Base-by-base conservation (phyloP, 2,329 filamentous ascomycete genomes). In the Sphaerostilbella broomeana region DNA sequence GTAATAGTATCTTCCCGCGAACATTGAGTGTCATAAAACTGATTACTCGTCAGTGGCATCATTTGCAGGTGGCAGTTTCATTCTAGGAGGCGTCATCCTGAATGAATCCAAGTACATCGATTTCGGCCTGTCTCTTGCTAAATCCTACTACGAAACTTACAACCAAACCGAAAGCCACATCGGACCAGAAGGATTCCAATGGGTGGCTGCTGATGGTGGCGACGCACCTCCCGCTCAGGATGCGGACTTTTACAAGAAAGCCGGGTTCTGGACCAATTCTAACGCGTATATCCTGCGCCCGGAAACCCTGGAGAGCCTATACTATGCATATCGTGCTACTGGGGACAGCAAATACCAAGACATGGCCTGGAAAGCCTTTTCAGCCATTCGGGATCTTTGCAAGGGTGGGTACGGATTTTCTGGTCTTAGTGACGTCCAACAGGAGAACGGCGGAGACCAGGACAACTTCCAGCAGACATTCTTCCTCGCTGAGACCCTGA, bases 11-110 rank as follows among this genome's bases (percentile, higher is more conserved):
- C n/a, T n/a, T n/a, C n/a, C n/a, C n/a, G n/a, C n/a, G n/a, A n/a
- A n/a, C n/a, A n/a, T n/a, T n/a, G n/a, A n/a, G n/a, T n/a, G n/a
- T n/a, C n/a, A n/a, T n/a, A n/a, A n/a, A n/a, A n/a, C n/a, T n/a
- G n/a, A n/a, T n/a, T n/a, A n/a, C n/a, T 25, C 16, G n/a, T n/a
- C 38, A 76, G 72, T 94, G 43, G 83, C 84, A 24, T 92, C 86
- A 60, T 94, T 94, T 55, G 77, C 84, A 41, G 87, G 85, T 22
- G 88, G 88, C n/a, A 94, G 82, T 60, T 87, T 94, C 64, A 80
- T 94, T 51, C 75, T 94, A 13, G 87, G 82, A 16, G 87, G 86
- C 4, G 72, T 84, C 17, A 76, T 81, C 1, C 74, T 94, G 26
- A 62, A 72, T 32, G 64, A 75, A 35, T 66, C 77, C 29, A 72